Conservation (phyloP, 139 green algal genomes). For the Asterochloris erici region DNA sequence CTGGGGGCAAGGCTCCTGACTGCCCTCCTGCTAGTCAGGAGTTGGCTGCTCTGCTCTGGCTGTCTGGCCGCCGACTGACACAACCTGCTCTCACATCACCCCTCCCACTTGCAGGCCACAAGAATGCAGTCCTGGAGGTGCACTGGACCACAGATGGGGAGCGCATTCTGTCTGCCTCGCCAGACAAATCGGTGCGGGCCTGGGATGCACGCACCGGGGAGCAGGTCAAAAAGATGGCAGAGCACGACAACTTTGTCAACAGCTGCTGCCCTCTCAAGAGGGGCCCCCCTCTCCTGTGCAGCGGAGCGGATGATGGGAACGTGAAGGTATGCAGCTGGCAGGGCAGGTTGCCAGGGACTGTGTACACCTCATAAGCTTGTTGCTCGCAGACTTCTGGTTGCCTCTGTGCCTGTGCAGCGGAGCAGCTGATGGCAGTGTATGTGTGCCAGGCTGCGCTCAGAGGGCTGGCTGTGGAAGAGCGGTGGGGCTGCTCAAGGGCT, state of each 20-base stretch:
- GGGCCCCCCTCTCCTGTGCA: constrained; percentile 78
- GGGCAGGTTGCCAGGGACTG: no score
- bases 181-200: constrained; percentile 81
- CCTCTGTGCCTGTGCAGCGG: neutral
- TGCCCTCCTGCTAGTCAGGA: no score
- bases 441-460: no score
- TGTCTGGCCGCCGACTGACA: no score
- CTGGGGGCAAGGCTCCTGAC: neutral
- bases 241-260: constrained; percentile 94
- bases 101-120: constrained; percentile 62
- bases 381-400: neutral
- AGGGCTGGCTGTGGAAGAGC: no score
- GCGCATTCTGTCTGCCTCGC: constrained; percentile 69
- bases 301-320: constrained; percentile 83
- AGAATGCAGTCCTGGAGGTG: constrained; percentile 91
- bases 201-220: constrained; percentile 71
- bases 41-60: no score
- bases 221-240: constrained; percentile 81
- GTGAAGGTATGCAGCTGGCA: constrained; percentile 58
- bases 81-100: no score
- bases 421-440: neutral
- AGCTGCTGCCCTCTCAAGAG: constrained; percentile 61
- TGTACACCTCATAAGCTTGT: neutral
- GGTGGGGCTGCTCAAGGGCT: no score
- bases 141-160: constrained; percentile 87